Percentiles rank a stretch among this genome's conserved stretches.
phyloP scores from a whole-genome alignment of 768 basidiomycete genomes.

The Gautieria morchelliformis region DNA sequence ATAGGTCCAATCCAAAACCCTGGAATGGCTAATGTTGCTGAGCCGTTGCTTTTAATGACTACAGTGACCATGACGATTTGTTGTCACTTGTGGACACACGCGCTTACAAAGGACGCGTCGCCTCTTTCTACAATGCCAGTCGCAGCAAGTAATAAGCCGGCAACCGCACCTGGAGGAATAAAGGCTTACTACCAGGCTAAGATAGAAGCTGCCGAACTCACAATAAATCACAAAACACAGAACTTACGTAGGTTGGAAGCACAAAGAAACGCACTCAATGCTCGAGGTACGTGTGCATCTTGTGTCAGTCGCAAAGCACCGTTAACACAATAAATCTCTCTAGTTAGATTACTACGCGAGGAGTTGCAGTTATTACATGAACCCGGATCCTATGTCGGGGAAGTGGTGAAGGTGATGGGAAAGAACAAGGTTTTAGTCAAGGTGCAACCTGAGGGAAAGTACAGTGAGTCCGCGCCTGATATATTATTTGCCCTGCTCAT shows the following conservation, averaged over 20 bases:
- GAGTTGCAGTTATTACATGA: conserved; percentile 90
- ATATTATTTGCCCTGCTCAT: neutral
- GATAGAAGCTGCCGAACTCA: conserved; percentile 85
- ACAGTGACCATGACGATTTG: too few species aligned
- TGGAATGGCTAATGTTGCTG: too few species aligned
- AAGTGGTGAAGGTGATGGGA: conserved; percentile 97
- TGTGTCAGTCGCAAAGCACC: neutral
- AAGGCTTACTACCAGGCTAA: conserved; percentile 94
- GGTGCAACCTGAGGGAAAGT: conserved; percentile 98
- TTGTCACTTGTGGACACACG: neutral
- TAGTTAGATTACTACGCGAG: conserved; percentile 84
- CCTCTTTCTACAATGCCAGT: conserved; percentile 1
- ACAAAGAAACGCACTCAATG: conserved; percentile 94
- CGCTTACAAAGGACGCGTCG: conserved; percentile 2
- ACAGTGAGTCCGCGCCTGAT: conserved; percentile 54
- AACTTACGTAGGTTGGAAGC: conserved; percentile 93
- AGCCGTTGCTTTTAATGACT: too few species aligned
- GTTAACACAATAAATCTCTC: neutral
- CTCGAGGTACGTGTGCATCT: conserved; percentile 53
- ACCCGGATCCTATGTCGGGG: conserved; percentile 95
- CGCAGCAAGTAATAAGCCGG: neutral
- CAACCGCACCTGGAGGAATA: conserved; percentile 48
- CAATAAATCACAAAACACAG: conserved; percentile 94
- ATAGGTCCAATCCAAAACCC: too few species aligned
- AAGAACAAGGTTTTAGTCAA: conserved; percentile 98